Evolutionary conservation across 1,139 yeast species (phyloP).

Genomic region (Scheffersomyces cryptocercus): DNA sequence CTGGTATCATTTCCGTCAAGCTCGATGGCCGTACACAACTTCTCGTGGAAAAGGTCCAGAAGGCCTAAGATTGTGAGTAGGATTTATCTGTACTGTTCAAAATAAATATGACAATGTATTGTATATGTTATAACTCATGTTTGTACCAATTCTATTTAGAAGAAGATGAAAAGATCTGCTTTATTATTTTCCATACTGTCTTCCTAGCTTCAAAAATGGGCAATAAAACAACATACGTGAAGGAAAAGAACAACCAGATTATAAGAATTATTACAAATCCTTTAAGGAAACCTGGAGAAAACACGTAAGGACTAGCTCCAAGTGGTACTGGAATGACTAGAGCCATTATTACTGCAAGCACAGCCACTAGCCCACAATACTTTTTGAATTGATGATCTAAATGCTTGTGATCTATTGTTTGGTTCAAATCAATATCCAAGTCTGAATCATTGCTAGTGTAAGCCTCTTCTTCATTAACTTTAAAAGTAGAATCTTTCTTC

Average conservation of each 20-base stretch:
- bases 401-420: slow-evolving; percentile 13
- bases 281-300: slow-evolving; percentile 17
- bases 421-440: slow-evolving; percentile 9
- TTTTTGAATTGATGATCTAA: slow-evolving; percentile 19
- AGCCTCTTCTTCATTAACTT: slow-evolving; percentile 4
- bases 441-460: slow-evolving; percentile 4
- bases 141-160: background rate
- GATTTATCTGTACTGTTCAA: too few species aligned
- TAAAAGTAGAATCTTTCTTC: slow-evolving; percentile 4
- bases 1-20: slow-evolving; percentile 3
- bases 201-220: slow-evolving; percentile 18
- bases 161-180: background rate
- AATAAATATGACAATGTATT: too few species aligned
- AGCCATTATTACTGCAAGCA: slow-evolving; percentile 13
- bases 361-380: slow-evolving; percentile 15
- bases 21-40: slow-evolving; percentile 3
- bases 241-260: slow-evolving; percentile 19
- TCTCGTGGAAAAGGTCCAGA: slow-evolving; percentile 1
- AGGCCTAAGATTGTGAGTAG: background rate
- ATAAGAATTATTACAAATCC: slow-evolving; percentile 18
- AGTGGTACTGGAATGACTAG: slow-evolving; percentile 18
- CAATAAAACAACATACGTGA: slow-evolving; percentile 16
- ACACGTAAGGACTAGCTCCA: slow-evolving; percentile 17
- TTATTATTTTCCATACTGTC: slow-evolving; percentile 11
- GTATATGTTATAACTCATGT: background rate